These are phyloP conservation scores for Nicotiana noctiflora DNA, from an alignment of 257 asterid genomes.

Conservation along the genomic window DNA sequence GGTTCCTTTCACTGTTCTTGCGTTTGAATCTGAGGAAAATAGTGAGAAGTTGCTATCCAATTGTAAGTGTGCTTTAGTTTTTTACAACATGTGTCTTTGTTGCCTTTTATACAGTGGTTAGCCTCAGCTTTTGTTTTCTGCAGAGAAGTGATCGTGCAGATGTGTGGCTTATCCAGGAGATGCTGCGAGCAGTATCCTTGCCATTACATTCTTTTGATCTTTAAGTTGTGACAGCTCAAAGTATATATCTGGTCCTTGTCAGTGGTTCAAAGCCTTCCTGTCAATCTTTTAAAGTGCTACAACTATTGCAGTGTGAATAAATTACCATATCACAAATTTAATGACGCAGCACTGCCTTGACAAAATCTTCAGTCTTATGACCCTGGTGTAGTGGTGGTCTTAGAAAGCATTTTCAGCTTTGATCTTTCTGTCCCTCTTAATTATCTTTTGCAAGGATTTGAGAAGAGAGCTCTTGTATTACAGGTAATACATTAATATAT, in stretches of 20 bases:
- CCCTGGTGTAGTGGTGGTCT: slow-evolving; percentile 64
- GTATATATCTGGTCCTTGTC: background rate
- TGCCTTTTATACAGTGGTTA: background rate
- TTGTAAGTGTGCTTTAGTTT: slow-evolving; percentile 40
- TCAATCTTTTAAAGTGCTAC: too few relatives aligned
- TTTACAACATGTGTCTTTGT: background rate
- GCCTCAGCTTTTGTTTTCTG: slow-evolving; percentile 17
- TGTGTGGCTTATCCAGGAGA: slow-evolving; percentile 60
- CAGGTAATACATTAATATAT: slow-evolving; percentile 41
- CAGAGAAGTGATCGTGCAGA: slow-evolving; percentile 68
- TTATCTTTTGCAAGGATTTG: slow-evolving; percentile 62
- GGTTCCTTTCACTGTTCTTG: slow-evolving; percentile 61
- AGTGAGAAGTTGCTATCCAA: slow-evolving; percentile 63
- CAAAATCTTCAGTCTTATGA: slow-evolving; percentile 53
- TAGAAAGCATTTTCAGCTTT: slow-evolving; percentile 80
- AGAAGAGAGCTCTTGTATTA: slow-evolving; percentile 48
- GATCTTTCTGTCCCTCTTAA: slow-evolving; percentile 85
- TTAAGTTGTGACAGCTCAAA: background rate
- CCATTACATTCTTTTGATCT: background rate
- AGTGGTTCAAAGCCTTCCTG: too few relatives aligned
- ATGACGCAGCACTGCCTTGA: slow-evolving; percentile 40
- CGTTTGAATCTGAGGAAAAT: slow-evolving; percentile 53
- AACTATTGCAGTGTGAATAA: background rate
- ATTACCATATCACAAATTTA: background rate
- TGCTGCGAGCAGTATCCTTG: slow-evolving; percentile 97